Evolutionary conservation across 768 basidiomycete genomes (phyloP), one percentile per base, ranked within the genome.

Genomic region (Austroboletus festivus): DNA sequence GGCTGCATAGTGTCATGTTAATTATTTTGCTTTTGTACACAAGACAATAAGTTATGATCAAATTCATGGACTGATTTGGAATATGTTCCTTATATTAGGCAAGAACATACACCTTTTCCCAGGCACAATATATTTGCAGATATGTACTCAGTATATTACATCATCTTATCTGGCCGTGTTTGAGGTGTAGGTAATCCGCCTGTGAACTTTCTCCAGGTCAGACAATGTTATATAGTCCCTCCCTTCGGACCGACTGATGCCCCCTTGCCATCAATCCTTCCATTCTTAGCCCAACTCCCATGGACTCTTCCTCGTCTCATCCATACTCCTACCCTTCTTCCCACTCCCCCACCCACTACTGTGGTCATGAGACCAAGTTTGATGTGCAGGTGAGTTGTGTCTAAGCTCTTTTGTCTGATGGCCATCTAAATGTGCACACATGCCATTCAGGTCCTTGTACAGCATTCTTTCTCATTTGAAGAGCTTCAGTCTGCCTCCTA

Each of bases 401-500:
- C 16, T 34, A 24, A 21, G 12, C 19, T n/a, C 0, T 7, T 41
- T 24, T 20, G 16, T 11, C 24, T 10, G 2, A 39, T 22, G 5
- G 40, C 0, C 51, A 19, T 30, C 21, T 34, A 16, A 41, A 50
- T 49, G 30, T 34, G 35, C 45, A 12, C 34, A 4, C 33, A 31
- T 15, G 20, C 43, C 49, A 35, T 48, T 1, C 10, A 67, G 65
- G 54, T 68, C 40, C 64, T 53, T 2, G 64, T 65, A 0, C 66
- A 61, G 23, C 65, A 68, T 12, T 53, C 65, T 28, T 67, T 68
- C 34, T 58, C 65, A 1, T 67, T 69, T 42, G 66, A 67, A 42
- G 68, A 67, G 46, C 61, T 67, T 19, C 68, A 67, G 41, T 67
- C 68, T 0, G 68, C 63, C 19, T 49, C 68, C 3, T 67, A 59